Evolutionary conservation across 1,139 yeast species (phyloP).

Genomic region (Pichia terricola): DNA sequence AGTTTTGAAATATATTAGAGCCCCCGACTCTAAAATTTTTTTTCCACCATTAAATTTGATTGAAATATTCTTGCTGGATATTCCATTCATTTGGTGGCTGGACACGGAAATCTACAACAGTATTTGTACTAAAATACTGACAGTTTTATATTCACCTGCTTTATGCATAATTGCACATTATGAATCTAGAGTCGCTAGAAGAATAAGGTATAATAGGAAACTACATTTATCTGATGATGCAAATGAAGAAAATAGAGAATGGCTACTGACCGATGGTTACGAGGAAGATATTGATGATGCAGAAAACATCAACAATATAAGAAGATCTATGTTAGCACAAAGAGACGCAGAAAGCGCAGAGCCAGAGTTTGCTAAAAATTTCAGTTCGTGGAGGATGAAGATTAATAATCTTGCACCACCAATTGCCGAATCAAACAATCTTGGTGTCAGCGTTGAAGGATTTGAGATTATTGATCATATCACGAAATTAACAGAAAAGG

Average conservation of each 20-base stretch:
- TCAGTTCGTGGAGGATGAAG: conserved; percentile 37
- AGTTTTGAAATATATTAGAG: conserved; percentile 74
- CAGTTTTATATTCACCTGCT: conserved; percentile 59
- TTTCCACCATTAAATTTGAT: conserved; percentile 79
- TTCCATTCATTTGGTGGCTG: conserved; percentile 35
- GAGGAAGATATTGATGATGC: conserved; percentile 33
- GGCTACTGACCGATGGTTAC: conserved; percentile 80
- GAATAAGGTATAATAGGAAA: conserved; percentile 63
- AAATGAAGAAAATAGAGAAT: conserved; percentile 66
- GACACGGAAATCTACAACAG: conserved; percentile 10
- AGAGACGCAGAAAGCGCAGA: conserved; percentile 60
- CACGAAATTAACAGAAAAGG: conserved; percentile 35
- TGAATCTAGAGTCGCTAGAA: conserved; percentile 57
- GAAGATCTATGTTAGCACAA: conserved; percentile 38
- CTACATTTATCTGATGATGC: conserved; percentile 69
- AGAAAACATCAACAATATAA: conserved; percentile 17
- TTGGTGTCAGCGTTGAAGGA: conserved; percentile 60
- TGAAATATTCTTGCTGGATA: conserved; percentile 40
- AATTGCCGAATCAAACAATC: conserved; percentile 41
- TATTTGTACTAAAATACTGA: conserved; percentile 38
- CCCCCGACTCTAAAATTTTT: conserved; percentile 79
- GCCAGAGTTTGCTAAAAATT: conserved; percentile 52
- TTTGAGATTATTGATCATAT: conserved; percentile 45
- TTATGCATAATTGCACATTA: conserved; percentile 49
- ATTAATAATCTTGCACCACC: conserved; percentile 47